Evolutionary conservation across 257 asterid genomes (phyloP).

Genomic region (Lantana camara): DNA sequence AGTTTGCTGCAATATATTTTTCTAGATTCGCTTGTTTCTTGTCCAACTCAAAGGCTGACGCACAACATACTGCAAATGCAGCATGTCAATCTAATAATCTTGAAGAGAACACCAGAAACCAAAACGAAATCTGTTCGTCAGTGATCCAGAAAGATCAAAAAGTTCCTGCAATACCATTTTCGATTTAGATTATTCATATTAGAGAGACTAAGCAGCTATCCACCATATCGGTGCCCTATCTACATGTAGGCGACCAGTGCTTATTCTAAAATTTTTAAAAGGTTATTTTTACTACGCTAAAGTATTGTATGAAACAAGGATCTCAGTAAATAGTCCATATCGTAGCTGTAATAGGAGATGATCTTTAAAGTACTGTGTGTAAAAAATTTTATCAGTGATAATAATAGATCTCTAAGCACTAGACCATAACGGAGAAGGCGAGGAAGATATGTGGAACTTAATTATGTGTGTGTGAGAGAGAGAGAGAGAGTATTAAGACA

Average conservation of each 20-base stretch:
- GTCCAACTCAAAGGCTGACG: conserved; percentile 47
- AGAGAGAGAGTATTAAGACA: conserved; percentile 29
- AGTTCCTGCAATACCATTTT: conserved; percentile 75
- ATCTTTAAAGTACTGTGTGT: conserved; percentile 12
- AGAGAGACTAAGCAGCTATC: conserved; percentile 50
- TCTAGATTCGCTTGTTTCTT: conserved; percentile 35
- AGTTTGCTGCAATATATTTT: conserved; percentile 30
- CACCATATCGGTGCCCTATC: conserved; percentile 36
- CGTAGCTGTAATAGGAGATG: conserved; percentile 19
- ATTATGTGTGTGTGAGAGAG: not conserved
- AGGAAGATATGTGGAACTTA: conserved; percentile 7
- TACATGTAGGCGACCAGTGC: conserved; percentile 30
- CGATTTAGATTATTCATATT: conserved; percentile 51
- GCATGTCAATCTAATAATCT: conserved; percentile 55
- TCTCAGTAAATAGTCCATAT: conserved; percentile 6
- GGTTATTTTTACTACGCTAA: conserved; percentile 21
- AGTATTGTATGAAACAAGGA: conserved; percentile 23
- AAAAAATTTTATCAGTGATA: not conserved
- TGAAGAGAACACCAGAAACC: conserved; percentile 51
- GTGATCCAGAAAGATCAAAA: conserved; percentile 47
- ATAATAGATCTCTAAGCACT: conserved; percentile 14
- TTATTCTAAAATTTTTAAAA: conserved; percentile 21
- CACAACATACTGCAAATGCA: conserved; percentile 41
- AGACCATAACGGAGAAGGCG: conserved; percentile 14
- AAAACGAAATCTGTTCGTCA: conserved; percentile 53